Base-by-base conservation (phyloP, 306 rosid species). In the Fagus crenata region DNA sequence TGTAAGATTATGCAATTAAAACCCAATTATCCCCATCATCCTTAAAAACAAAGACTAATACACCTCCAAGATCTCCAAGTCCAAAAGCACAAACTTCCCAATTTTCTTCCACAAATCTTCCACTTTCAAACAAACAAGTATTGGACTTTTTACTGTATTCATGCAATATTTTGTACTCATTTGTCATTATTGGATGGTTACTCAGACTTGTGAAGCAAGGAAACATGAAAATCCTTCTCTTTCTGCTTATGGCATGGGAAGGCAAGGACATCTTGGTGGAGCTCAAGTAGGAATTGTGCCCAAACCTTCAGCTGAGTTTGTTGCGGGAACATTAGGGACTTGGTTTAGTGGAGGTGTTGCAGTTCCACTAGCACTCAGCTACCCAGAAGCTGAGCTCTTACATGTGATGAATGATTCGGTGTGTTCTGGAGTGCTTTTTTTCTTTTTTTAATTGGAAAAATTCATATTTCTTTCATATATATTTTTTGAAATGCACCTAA, bases 321-420 rank as follows among this genome's bases (percentile, higher is more conserved):
- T 92, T 43, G 96, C 96, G 32, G 92, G 89, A 83, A 56, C 92
- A 65, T 88, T 94, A 35, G 98, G 96, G 78, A 90, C 93, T 56
- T 94, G 97, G 97, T 77, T 92, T 43, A 87, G 95, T 82, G 96
- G 97, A 37, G 97, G 98, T 77, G 95, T 94, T 85, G 93, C 97
- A 49, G 96, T 94, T 84, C 98, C 95, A 1, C 97, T 94, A 67
- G 97, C 97, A 80, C 82, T 84, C 74, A 88, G 92, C 90, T 88
- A 94, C 78, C 98, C 97, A 53, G 97, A 94, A 88, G 86, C 85
- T 36, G 95, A 92, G 89, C 89, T 92, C 78, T 81, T 90, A 78
- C 90, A 94, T 70, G 96, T 94, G 85, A 85, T 88, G 79, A 83
- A 81, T 73, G 93, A 88, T 75, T 85, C 96, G 68, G 98, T 92